Evolutionary conservation across 371 early-diverging fungal species (phyloP).

Genomic region (Mucor lusitanicus): DNA sequence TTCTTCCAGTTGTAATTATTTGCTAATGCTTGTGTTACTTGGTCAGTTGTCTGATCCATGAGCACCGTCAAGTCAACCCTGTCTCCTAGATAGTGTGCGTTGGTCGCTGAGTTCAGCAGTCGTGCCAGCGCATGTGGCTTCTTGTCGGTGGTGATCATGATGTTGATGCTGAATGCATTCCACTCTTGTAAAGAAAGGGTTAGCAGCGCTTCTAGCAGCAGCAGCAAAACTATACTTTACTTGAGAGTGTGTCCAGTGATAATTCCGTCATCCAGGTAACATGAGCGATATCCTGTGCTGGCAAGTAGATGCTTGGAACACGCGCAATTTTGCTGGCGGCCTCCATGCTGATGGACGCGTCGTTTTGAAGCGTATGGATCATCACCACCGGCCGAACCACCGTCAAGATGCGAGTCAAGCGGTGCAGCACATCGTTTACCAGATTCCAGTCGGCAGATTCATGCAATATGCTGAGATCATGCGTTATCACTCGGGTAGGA

Average conservation of each 20-base stretch:
- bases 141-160: constrained; percentile 58
- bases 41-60: constrained; percentile 60
- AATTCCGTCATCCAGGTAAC: constrained; percentile 55
- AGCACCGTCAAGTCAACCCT: constrained; percentile 52
- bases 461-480: constrained; percentile 20
- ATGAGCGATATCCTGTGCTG: constrained; percentile 49
- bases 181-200: constrained; percentile 45
- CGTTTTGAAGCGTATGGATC: constrained; percentile 23
- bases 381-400: constrained; percentile 23
- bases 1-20: constrained; percentile 54
- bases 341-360: constrained; percentile 8
- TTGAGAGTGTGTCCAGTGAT: constrained; percentile 46
- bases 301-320: constrained; percentile 44
- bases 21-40: constrained; percentile 48
- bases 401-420: constrained; percentile 20
- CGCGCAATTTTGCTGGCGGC: constrained; percentile 19
- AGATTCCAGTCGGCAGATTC: not conserved
- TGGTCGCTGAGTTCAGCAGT: constrained; percentile 44
- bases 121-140: constrained; percentile 56
- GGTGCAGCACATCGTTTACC: constrained; percentile 9
- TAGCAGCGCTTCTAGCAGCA: not conserved
- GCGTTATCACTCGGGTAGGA: constrained; percentile 9
- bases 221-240: constrained; percentile 28
- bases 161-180: constrained; percentile 53
- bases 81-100: constrained; percentile 54